Percentiles rank a stretch among this genome's conserved stretches.
Conservation (phyloP, 352 stramenopile species). For the Pythium volutum region DNA sequence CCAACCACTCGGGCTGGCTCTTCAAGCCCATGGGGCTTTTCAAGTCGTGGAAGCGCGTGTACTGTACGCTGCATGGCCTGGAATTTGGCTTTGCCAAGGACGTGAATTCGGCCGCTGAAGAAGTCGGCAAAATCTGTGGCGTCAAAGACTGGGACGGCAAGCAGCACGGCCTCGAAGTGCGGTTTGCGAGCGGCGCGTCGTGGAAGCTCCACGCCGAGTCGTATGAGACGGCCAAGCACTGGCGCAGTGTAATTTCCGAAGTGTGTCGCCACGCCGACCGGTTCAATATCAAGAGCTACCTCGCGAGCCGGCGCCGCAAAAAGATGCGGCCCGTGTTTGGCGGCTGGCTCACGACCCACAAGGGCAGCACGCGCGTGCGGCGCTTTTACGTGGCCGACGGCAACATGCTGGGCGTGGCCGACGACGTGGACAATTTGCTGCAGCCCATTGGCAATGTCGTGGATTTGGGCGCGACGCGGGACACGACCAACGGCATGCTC, state of each 20-base stretch:
- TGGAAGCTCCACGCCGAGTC: conserved; percentile 75
- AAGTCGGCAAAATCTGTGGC: conserved; percentile 55
- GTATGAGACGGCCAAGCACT: conserved; percentile 75
- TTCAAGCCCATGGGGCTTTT: conserved; percentile 75
- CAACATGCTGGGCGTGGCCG: conserved; percentile 59
- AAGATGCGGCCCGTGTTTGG: conserved; percentile 66
- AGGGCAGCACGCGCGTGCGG: conserved; percentile 41
- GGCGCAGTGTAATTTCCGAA: conserved; percentile 59
- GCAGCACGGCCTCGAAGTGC: conserved; percentile 64
- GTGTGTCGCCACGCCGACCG: conserved; percentile 44
- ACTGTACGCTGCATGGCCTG: conserved; percentile 73
- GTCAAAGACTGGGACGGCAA: conserved; percentile 72
- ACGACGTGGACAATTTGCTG: conserved; percentile 79
- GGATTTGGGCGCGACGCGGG: conserved; percentile 56
- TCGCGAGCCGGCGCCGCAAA: conserved; percentile 62
- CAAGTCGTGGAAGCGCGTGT: conserved; percentile 79
- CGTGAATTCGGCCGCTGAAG: conserved; percentile 56
- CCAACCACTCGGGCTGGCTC: conserved; percentile 80
- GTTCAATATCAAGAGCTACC: conserved; percentile 69
- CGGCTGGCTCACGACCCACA: conserved; percentile 71
- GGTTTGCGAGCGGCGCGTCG: conserved; percentile 54
- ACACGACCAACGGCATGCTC: conserved; percentile 66
- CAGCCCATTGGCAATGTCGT: conserved; percentile 60
- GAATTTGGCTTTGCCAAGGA: conserved; percentile 75
- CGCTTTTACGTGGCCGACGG: conserved; percentile 82